phyloP scores from a whole-genome alignment of 257 asterid genomes.

The Ocimum tenuiflorum region DNA sequence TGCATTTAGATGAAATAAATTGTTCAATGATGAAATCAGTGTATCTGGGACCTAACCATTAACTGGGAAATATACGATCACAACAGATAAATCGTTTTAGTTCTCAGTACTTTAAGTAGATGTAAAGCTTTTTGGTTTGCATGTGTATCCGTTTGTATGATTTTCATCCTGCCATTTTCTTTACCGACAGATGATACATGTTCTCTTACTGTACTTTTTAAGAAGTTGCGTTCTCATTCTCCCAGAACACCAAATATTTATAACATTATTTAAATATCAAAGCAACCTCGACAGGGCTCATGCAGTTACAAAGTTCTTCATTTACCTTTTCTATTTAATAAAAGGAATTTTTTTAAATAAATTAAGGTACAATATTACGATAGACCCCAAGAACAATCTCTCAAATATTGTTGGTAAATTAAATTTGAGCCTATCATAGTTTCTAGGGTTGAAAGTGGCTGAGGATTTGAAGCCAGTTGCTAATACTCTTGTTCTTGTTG shows the following conservation, averaged over 20 bases:
- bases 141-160: neutral
- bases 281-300: no score
- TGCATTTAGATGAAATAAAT: neutral
- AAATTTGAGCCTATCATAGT: neutral
- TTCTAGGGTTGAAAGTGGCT: neutral
- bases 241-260: no score
- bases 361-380: neutral
- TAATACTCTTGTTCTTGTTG: constrained; percentile 1
- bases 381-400: neutral
- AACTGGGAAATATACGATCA: no score
- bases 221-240: no score
- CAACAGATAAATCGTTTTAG: neutral
- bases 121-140: constrained; percentile 3
- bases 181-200: neutral
- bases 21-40: neutral
- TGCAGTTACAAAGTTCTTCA: no score
- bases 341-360: no score
- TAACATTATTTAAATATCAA: no score
- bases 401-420: neutral
- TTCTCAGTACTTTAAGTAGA: constrained; percentile 4
- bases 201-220: neutral
- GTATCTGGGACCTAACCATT: neutral
- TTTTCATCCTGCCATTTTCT: neutral
- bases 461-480: neutral
- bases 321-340: no score